phyloP scores from a whole-genome alignment of 768 basidiomycete species.

The Tricholoma matsutake region DNA sequence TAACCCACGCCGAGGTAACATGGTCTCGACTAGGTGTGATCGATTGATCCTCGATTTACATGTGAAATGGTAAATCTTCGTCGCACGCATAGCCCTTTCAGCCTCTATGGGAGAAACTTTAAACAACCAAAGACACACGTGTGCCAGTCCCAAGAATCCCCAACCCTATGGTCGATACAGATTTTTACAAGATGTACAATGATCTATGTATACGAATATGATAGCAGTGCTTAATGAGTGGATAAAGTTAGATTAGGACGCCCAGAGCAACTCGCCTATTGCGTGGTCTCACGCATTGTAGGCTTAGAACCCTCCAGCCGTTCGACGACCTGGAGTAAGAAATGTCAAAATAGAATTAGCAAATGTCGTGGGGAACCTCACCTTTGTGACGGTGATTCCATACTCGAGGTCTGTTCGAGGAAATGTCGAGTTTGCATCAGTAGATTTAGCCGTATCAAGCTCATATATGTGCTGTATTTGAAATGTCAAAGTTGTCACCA shows the following conservation, averaged over 20 bases:
- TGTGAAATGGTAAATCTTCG: not conserved
- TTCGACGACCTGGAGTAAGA: constrained; percentile 6
- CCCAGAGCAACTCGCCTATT: not conserved
- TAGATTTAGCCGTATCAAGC: constrained; percentile 4
- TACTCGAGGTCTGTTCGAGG: constrained; percentile 5
- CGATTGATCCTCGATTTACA: no score
- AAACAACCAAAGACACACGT: not conserved
- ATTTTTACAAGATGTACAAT: not conserved
- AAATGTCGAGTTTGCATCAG: constrained; percentile 1
- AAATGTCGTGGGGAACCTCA: not conserved
- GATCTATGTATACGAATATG: not conserved
- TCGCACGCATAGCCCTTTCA: no score
- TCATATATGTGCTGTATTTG: constrained; percentile 2
- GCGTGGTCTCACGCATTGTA: constrained; percentile 1
- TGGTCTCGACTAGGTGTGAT: no score
- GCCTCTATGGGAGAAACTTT: no score
- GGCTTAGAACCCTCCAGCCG: constrained; percentile 4
- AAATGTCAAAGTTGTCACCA: not conserved
- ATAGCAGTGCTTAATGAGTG: not conserved
- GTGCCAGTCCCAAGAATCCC: not conserved
- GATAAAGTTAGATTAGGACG: not conserved
- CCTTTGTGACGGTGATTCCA: constrained; percentile 11
- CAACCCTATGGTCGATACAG: not conserved
- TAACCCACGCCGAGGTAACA: no score
- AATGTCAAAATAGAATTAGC: not conserved